Conservation (phyloP, 2,329 filamentous ascomycete genomes). For the Penicillium paneum region DNA sequence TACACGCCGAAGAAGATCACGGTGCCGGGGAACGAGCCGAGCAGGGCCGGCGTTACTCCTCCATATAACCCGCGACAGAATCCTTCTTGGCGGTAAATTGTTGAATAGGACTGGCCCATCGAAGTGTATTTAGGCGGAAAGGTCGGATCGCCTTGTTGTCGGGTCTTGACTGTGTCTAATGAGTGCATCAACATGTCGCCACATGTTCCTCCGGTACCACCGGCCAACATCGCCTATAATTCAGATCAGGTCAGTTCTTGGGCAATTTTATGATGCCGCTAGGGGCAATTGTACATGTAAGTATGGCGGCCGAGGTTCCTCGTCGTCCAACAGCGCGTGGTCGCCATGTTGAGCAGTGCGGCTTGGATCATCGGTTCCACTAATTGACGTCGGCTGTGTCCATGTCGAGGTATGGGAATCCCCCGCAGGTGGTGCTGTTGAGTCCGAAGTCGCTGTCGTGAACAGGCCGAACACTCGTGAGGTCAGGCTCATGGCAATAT, state of each 20-base stretch:
- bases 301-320: conserved; percentile 60
- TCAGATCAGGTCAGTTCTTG: conserved; percentile 7
- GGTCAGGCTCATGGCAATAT: conserved; percentile 56
- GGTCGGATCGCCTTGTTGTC: conserved; percentile 93
- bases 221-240: conserved; percentile 83
- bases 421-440: conserved; percentile 22
- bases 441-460: conserved; percentile 40
- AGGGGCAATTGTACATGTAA: conserved; percentile 54
- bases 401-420: conserved; percentile 29
- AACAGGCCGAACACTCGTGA: conserved; percentile 54
- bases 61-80: conserved; percentile 82
- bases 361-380: conserved; percentile 10
- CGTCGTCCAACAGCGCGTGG: conserved; percentile 44
- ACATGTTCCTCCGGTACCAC: conserved; percentile 85
- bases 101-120: conserved; percentile 85
- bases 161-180: conserved; percentile 95
- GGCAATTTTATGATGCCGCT: not conserved
- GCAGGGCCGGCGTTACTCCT: conserved; percentile 85
- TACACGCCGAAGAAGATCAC: conserved; percentile 95
- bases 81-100: conserved; percentile 89
- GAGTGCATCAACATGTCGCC: conserved; percentile 99
- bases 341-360: conserved; percentile 36
- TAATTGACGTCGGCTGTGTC: conserved; percentile 27
- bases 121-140: conserved; percentile 90
- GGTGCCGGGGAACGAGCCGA: conserved; percentile 90